Conservation (phyloP, 305 asterid genomes). For the Fraxinus paxiana region DNA sequence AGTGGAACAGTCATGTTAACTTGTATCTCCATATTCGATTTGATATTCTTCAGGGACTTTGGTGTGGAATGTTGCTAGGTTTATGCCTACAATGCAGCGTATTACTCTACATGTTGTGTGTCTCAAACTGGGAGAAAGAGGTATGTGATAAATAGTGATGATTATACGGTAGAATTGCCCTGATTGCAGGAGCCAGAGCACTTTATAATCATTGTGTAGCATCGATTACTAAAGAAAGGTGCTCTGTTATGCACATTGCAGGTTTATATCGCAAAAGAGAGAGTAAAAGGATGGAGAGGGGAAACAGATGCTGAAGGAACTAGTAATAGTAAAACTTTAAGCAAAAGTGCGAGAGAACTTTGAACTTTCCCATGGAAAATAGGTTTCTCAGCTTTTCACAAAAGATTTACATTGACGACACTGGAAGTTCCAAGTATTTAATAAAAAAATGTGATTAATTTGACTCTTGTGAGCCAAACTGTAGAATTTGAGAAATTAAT, state of each 20-base stretch:
- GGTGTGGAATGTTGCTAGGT: slow-evolving; percentile 60
- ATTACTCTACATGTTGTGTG: slow-evolving; percentile 35
- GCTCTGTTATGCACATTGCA: not conserved
- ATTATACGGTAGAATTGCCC: not conserved
- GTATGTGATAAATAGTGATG: slow-evolving; percentile 20
- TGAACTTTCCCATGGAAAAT: not conserved
- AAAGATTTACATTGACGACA: not conserved
- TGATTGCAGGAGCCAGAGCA: not conserved
- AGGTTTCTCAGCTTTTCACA: not conserved
- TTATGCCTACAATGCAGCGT: slow-evolving; percentile 36
- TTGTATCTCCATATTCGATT: not conserved
- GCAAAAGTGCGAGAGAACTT: not conserved
- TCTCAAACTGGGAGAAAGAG: slow-evolving; percentile 56
- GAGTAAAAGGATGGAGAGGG: not conserved
- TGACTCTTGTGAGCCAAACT: not conserved
- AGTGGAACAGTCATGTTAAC: not conserved
- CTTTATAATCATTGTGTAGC: not conserved
- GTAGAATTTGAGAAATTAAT: not conserved
- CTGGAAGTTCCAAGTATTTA: not conserved
- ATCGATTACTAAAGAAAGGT: not conserved
- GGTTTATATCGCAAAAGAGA: not conserved
- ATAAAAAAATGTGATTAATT: not conserved
- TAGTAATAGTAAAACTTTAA: not conserved
- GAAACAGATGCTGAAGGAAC: not conserved
- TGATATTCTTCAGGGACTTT: slow-evolving; percentile 44